Conservation (phyloP, 2,329 filamentous ascomycete species). For the Neopestalotiopsis sp. region DNA sequence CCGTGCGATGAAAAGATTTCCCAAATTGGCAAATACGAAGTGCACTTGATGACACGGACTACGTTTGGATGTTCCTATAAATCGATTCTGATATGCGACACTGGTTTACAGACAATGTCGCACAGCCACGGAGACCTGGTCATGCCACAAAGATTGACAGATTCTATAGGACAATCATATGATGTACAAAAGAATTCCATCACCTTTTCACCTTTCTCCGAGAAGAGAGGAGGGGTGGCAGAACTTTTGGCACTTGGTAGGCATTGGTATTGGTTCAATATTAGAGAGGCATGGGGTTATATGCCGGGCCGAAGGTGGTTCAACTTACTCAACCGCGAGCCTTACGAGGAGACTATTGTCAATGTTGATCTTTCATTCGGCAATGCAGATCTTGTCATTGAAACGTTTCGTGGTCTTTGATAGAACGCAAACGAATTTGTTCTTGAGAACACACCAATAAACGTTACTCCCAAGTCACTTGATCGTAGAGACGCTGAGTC, state of each 20-base stretch:
- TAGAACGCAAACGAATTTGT: too few species aligned
- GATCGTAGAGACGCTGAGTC: too few species aligned
- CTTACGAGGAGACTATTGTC: not conserved
- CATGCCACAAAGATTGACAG: not conserved
- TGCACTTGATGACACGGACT: not conserved
- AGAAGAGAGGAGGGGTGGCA: not conserved
- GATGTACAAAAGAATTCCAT: not conserved
- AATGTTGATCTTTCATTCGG: not conserved
- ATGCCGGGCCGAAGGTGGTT: not conserved
- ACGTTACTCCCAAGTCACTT: too few species aligned
- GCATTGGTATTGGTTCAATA: not conserved
- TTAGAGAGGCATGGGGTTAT: not conserved
- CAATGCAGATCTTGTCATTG: too few species aligned
- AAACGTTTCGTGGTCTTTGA: too few species aligned
- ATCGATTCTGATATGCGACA: slow-evolving; percentile 3
- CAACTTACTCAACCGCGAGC: not conserved
- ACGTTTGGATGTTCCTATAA: not conserved
- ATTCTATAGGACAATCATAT: not conserved
- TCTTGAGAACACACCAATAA: too few species aligned
- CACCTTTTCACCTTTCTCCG: not conserved
- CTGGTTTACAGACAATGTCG: not conserved
- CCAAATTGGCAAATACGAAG: not conserved
- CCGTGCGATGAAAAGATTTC: slow-evolving; percentile 2
- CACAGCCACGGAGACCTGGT: not conserved
- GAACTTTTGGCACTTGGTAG: not conserved